phyloP scores from a whole-genome alignment of 805 yeast genomes.

The Dipodascus geniculatus region DNA sequence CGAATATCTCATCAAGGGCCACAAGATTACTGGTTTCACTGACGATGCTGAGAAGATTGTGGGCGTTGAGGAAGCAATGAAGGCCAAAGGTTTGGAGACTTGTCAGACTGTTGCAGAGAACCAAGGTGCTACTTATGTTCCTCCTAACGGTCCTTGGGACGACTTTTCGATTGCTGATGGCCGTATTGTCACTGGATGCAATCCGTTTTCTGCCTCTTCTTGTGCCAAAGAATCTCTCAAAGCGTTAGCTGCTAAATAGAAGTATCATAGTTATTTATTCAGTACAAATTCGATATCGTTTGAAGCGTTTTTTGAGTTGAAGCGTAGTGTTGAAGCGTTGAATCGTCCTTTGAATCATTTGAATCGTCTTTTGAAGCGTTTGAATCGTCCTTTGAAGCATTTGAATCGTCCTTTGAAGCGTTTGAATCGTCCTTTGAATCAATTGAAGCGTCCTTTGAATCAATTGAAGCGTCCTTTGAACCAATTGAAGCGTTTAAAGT shows the following conservation, averaged over 20 bases:
- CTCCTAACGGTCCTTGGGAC: slow-evolving; percentile 42
- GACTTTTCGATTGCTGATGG: slow-evolving; percentile 43
- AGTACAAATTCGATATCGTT: no score
- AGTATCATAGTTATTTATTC: not conserved
- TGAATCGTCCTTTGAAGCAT: no score
- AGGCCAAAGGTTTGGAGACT: slow-evolving; percentile 23
- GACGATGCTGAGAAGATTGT: slow-evolving; percentile 37
- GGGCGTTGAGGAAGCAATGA: slow-evolving; percentile 22
- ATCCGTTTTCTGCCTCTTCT: slow-evolving; percentile 44
- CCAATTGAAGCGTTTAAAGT: no score
- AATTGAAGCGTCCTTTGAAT: no score
- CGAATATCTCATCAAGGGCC: slow-evolving; percentile 37
- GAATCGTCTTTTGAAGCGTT: no score
- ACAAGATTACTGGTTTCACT: slow-evolving; percentile 49
- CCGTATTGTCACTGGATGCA: slow-evolving; percentile 51
- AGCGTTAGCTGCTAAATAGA: not conserved
- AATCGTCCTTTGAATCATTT: no score
- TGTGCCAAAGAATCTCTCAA: slow-evolving; percentile 30
- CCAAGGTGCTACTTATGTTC: slow-evolving; percentile 33
- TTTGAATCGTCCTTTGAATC: no score
- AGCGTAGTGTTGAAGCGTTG: no score
- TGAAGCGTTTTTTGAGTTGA: slow-evolving; percentile 4
- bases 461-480: no score
- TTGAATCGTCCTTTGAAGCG: no score
- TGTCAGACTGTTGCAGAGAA: slow-evolving; percentile 30